Base-by-base conservation (phyloP, 192 early-diverging fungal species). In the Gigaspora rosea region DNA sequence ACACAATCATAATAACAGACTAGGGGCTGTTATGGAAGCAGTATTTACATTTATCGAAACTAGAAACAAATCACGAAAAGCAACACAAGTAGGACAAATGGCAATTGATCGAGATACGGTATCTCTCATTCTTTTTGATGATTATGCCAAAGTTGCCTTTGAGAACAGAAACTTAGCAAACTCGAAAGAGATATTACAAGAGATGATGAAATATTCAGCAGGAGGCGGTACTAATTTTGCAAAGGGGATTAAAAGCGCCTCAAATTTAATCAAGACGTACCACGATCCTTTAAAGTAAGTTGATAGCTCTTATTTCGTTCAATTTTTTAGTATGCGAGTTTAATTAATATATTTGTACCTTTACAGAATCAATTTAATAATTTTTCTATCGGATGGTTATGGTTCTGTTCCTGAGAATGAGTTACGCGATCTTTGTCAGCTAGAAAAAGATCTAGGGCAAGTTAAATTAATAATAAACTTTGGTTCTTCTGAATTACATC, bases 321-420 rank as follows among this genome's bases (percentile, higher is more conserved):
- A 0, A 33, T 48, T 2, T 51, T 54, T 32, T 48, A 27, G 56
- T 20, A 33, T 15, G 64, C 8, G 0, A 10, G 27, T 52, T 76
- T 32, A 41, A 5, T 46, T 52, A 71, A 6, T 49, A 8, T 27
- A 0, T 46, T 27, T 41, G 27, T 46, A 11, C 33, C 10, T 59
- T 57, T 62, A 15, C 27, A 78, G 78, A n/a, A 51, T 9, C 27
- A 71, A 71, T 73, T 7, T 78, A 6, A 78, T 78, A 36, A 73
- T 78, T 20, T 78, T 78, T 33, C 27, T 78, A 56, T 78, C 78
- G 3, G 78, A 78, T 61, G 78, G 78, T 13, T 41, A 66, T 62
- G 11, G 32, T 41, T 0, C 4, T 46, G 13, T 35, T n/a, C 78
- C 78, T 18, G 51, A n/a, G 4, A 13, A 18, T 35, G 41, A 63